These are phyloP conservation scores for Solanum hybrid DNA, from an alignment of 305 asterid genomes.

Conservation along the genomic window DNA sequence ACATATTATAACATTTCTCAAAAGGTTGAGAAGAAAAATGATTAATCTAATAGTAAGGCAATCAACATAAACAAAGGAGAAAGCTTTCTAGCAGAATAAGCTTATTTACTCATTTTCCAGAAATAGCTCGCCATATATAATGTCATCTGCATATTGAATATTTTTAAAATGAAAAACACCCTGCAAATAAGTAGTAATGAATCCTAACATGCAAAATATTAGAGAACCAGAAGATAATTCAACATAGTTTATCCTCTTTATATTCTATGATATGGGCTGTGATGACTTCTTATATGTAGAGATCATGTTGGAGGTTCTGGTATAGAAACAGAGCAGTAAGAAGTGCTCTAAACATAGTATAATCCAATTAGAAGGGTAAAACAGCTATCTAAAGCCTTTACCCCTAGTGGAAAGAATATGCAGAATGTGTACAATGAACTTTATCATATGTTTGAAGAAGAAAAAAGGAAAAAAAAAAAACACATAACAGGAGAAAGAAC, in stretches of 20 bases:
- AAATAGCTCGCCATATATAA: slow-evolving; percentile 64
- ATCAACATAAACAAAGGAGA: slow-evolving; percentile 4
- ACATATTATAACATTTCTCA: no score
- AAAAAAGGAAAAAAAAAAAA: no score
- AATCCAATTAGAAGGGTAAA: no score
- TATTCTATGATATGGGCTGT: not conserved
- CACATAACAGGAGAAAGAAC: no score
- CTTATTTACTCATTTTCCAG: slow-evolving; percentile 70
- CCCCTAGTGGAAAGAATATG: no score
- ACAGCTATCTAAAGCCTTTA: no score
- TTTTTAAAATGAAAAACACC: slow-evolving; percentile 89
- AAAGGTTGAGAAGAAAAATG: no score
- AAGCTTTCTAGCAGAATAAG: not conserved
- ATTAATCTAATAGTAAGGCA: not conserved
- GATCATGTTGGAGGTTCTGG: not conserved
- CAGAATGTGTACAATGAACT: no score
- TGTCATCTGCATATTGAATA: slow-evolving; percentile 81
- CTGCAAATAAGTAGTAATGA: slow-evolving; percentile 31
- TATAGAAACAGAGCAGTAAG: not conserved
- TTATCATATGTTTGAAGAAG: no score
- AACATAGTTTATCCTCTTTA: not conserved
- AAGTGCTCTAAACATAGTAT: not conserved
- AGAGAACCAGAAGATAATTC: slow-evolving; percentile 5
- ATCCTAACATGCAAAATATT: slow-evolving; percentile 12
- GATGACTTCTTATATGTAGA: not conserved